phyloP scores from a whole-genome alignment of 352 stramenopile species.

The Phytophthora pistaciae region DNA sequence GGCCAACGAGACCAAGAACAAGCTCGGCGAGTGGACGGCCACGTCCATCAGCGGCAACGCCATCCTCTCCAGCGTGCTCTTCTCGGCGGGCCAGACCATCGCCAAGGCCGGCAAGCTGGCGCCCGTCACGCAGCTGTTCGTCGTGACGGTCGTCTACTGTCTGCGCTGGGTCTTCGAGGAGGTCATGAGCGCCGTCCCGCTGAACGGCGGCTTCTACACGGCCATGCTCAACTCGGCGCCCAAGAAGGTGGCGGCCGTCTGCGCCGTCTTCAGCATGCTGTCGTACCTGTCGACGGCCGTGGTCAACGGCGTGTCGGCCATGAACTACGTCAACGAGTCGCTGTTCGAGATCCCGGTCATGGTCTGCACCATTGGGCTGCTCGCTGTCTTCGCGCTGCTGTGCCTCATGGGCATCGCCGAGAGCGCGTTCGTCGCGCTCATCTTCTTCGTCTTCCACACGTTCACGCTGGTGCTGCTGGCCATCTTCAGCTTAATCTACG shows the following conservation, averaged over 20 bases:
- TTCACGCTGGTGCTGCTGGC: conserved; percentile 68
- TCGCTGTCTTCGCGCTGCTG: conserved; percentile 87
- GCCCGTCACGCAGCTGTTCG: conserved; percentile 80
- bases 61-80: conserved; percentile 89
- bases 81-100: conserved; percentile 59
- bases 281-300: conserved; percentile 92
- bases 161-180: conserved; percentile 91
- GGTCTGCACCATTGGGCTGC: conserved; percentile 48
- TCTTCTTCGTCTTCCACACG: conserved; percentile 86
- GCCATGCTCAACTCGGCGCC: conserved; percentile 91
- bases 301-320: conserved; percentile 68
- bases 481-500: conserved; percentile 63
- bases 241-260: conserved; percentile 88
- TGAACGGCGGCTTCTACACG: conserved; percentile 94
- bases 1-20: conserved; percentile 31
- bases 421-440: conserved; percentile 78
- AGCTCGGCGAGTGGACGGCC: conserved; percentile 77
- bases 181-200: conserved; percentile 88
- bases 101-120: conserved; percentile 81
- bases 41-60: conserved; percentile 94
- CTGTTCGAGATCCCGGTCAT: conserved; percentile 68
- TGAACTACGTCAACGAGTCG: conserved; percentile 84
- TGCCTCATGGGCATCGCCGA: conserved; percentile 87
- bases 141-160: conserved; percentile 70
- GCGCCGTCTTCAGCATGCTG: conserved; percentile 85